Evolutionary conservation across 2,329 filamentous ascomycete species (phyloP).

Genomic region (Fusarium cicatricum): DNA sequence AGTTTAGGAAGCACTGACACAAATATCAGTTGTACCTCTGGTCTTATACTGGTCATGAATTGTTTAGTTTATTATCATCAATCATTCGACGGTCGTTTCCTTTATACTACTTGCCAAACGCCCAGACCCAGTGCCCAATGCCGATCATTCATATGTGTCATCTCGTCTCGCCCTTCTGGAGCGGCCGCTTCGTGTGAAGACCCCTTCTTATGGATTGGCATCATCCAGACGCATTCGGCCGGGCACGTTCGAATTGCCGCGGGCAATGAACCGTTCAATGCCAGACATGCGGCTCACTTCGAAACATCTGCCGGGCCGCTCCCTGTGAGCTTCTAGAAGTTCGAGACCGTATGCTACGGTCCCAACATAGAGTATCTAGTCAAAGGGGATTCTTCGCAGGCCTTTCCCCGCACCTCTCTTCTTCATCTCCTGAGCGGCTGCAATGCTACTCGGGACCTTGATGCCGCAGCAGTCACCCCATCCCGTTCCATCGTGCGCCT

Average conservation of each 20-base stretch:
- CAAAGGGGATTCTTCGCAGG: conserved; percentile 82
- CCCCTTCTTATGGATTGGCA: not conserved
- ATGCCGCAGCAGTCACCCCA: conserved; percentile 99
- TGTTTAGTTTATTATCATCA: not conserved
- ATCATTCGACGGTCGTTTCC: not conserved
- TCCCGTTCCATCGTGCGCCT: conserved; percentile 68
- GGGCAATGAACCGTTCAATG: not conserved
- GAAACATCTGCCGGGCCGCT: not conserved
- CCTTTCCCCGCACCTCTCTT: conserved; percentile 70
- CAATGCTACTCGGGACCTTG: conserved; percentile 93
- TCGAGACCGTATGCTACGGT: not conserved
- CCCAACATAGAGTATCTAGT: conserved; percentile 56
- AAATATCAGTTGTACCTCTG: not conserved
- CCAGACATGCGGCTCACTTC: not conserved
- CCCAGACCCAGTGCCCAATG: conserved; percentile 7
- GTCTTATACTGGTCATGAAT: not conserved
- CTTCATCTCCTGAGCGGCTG: conserved; percentile 86
- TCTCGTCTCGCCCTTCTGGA: not conserved
- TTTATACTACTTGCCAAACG: not conserved
- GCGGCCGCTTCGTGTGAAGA: conserved; percentile 2
- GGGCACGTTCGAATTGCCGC: not conserved
- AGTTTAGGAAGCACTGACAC: not conserved
- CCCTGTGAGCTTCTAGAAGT: conserved; percentile 4
- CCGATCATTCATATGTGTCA: not conserved
- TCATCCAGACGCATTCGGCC: not conserved